Base-by-base conservation (phyloP, 139 green algal genomes). In the Volvox reticuliferus region DNA sequence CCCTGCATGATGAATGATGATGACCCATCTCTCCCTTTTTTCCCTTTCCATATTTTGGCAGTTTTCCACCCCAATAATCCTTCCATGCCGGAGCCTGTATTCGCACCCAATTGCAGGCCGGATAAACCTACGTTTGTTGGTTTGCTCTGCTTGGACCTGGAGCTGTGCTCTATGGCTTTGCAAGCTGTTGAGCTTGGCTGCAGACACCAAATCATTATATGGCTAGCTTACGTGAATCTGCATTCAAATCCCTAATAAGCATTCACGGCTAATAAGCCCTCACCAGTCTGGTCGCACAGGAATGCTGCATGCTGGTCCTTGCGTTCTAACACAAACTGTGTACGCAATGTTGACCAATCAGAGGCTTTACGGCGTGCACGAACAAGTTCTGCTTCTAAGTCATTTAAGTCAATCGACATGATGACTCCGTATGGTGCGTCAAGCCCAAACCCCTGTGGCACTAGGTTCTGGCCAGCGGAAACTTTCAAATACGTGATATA, bases 271-370 rank as follows among this genome's bases (percentile, higher is more conserved):
- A n/a, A n/a, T n/a, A 28, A 26, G 16, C 32, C 24, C 86, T 1
- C 28, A 89, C 91, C 86, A 67, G 86, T 69, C 33, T 93, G 91
- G 86, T 93, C 91, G 44, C 89, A 37, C 62, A 90, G 55, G 19
- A 78, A 36, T 1, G 65, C 50, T 1, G 18, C 22, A 69, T 93
- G 91, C 61, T 77, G 76, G 78, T 93, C 91, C 44, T 75, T 89
- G 61, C 68, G 76, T 5, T 91, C 91, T 2, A 36, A 2, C 19
- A 87, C 91, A 0, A 68, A 2, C 65, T 68, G 30, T 63, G 68
- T 71, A 2, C 86, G 37, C 0, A 21, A 3, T 1, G 20, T 19
- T 12, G 87, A 73, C 91, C 91, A 93, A 50, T 82, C 81, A 26
- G 82, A 36, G 28, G 89, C 50, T 32, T 77, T 83, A 1, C 67